phyloP scores from a whole-genome alignment of 352 stramenopile genomes.

The Phytophthora sp. region DNA sequence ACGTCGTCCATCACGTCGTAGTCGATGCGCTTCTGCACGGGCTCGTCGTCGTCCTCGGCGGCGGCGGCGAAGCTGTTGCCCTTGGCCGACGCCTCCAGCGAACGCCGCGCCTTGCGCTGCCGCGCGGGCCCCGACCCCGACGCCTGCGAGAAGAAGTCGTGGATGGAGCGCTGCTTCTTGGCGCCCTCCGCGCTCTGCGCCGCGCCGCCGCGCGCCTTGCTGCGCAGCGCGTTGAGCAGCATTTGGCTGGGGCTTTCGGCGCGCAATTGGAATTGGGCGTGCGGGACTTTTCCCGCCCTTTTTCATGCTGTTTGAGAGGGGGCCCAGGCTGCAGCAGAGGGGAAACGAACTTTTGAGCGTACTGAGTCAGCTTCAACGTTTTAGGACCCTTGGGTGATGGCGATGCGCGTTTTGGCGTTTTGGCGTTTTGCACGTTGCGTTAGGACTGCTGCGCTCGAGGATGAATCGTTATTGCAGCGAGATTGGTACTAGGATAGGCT shows the following conservation, averaged over 20 bases:
- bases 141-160: conserved; percentile 84
- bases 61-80: conserved; percentile 20
- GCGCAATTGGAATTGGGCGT: conserved; percentile 1
- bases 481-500: too few species aligned
- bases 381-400: too few species aligned
- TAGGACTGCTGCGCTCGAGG: too few species aligned
- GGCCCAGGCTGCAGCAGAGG: too few species aligned
- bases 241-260: conserved; percentile 3
- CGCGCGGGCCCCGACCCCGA: conserved; percentile 9
- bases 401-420: too few species aligned
- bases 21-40: conserved; percentile 73
- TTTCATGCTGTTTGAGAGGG: neutral
- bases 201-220: conserved; percentile 30
- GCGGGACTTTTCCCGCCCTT: conserved; percentile 30
- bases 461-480: too few species aligned
- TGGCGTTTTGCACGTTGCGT: too few species aligned
- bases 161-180: conserved; percentile 88
- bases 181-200: conserved; percentile 1
- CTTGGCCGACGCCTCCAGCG: conserved; percentile 38
- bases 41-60: conserved; percentile 41
- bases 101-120: conserved; percentile 47
- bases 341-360: too few species aligned
- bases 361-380: too few species aligned
- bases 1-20: conserved; percentile 68
- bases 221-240: conserved; percentile 49